Evolutionary conservation across 345 rosid species (phyloP).

Genomic region (Euphorbia tirucalli): DNA sequence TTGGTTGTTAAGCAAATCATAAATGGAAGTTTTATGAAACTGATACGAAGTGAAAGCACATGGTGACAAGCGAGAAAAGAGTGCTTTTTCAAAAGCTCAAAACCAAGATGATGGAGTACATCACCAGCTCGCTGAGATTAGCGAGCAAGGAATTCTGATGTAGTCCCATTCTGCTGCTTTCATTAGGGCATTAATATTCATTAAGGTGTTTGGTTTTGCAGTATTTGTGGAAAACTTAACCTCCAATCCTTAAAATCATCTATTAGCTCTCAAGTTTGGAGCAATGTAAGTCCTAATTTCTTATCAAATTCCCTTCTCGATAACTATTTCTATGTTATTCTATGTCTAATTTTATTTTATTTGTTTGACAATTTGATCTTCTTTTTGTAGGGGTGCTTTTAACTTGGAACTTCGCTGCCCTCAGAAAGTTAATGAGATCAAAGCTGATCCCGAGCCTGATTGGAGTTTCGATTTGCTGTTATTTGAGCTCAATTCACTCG

Average conservation of each 20-base stretch:
- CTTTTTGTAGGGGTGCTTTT: conserved; percentile 55
- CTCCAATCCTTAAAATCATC: neutral
- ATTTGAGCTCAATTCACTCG: conserved; percentile 64
- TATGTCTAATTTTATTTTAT: neutral
- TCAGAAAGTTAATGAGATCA: conserved; percentile 48
- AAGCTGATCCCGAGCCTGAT: conserved; percentile 67
- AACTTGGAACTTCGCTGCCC: conserved; percentile 63
- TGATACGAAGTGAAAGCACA: too few species aligned
- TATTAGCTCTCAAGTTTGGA: neutral
- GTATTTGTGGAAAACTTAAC: neutral
- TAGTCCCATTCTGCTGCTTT: too few species aligned
- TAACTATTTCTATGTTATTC: neutral
- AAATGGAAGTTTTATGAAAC: too few species aligned
- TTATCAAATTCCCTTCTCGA: neutral
- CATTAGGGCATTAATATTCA: too few species aligned
- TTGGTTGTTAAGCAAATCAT: too few species aligned
- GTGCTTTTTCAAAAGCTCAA: too few species aligned
- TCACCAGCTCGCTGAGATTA: too few species aligned
- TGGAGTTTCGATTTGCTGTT: conserved; percentile 63
- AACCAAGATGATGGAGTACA: too few species aligned
- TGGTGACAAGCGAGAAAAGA: too few species aligned
- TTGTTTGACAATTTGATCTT: neutral
- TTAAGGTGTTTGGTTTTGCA: neutral
- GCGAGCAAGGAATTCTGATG: too few species aligned
- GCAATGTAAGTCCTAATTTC: conserved; percentile 1